Percentiles rank a stretch among this genome's conserved stretches.
These are phyloP conservation scores for Leccinum obscurum DNA, from an alignment of 768 basidiomycete species.

Conservation along the genomic window DNA sequence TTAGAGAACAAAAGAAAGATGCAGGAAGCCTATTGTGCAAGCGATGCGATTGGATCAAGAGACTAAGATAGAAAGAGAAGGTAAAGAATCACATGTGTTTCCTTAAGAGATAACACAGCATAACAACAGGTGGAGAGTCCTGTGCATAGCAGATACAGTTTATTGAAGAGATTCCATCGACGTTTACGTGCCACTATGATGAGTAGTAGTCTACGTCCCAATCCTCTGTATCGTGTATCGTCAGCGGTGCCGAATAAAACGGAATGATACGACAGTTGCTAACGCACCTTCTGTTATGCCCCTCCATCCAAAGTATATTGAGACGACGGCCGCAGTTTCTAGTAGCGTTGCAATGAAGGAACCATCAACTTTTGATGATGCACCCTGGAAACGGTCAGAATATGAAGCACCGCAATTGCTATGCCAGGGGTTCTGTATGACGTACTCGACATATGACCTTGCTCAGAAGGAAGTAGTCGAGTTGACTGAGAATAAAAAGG, in stretches of 20 bases:
- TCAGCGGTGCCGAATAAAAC: conserved; percentile 3
- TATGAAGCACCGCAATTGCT: conserved; percentile 11
- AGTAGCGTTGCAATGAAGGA: conserved; percentile 84
- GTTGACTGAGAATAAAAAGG: conserved; percentile 78
- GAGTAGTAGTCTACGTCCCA: conserved; percentile 56
- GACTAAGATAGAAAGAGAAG: background rate
- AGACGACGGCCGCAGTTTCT: conserved; percentile 70
- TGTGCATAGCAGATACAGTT: conserved; percentile 15
- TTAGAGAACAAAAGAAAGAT: conserved; percentile 1
- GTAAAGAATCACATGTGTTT: conserved; percentile 6
- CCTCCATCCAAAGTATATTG: conserved; percentile 79
- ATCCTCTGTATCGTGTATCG: conserved; percentile 35
- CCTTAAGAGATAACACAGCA: conserved; percentile 3
- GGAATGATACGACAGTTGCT: background rate
- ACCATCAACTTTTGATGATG: conserved; percentile 75
- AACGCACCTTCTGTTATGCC: conserved; percentile 84
- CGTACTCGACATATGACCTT: conserved; percentile 71
- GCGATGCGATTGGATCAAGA: background rate
- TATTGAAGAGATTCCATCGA: background rate
- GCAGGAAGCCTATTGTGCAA: background rate
- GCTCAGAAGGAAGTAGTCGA: conserved; percentile 79
- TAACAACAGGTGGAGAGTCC: conserved; percentile 2
- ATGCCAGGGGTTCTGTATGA: conserved; percentile 13
- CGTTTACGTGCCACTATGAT: conserved; percentile 23
- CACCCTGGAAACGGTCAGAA: conserved; percentile 42